Conservation (phyloP, 345 rosid genomes). For the Eucalyptus globulus region DNA sequence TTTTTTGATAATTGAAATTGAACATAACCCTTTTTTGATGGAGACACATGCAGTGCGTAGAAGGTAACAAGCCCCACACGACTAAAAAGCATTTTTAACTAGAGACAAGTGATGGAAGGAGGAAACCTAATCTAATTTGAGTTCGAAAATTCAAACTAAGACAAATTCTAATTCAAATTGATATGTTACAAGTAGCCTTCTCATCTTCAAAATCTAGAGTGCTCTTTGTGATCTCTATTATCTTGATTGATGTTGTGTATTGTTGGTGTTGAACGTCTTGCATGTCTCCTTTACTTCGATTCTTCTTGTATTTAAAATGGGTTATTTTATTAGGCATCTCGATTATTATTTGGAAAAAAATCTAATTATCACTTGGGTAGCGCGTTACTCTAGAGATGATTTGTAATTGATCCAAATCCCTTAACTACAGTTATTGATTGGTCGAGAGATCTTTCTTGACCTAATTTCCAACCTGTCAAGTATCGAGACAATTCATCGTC, state of each 20-base stretch:
- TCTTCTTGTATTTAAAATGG: neutral
- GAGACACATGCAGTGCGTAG: neutral
- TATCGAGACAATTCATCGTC: neutral
- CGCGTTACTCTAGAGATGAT: neutral
- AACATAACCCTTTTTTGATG: neutral
- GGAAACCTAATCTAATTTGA: neutral
- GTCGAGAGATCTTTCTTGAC: neutral
- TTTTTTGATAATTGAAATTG: neutral
- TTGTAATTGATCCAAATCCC: neutral
- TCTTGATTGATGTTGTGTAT: neutral
- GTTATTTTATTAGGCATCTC: neutral
- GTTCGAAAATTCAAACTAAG: neutral
- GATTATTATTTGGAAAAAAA: neutral
- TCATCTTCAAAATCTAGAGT: neutral
- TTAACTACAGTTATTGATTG: neutral
- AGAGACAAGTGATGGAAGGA: neutral
- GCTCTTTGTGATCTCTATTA: neutral
- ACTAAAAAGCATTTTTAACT: neutral
- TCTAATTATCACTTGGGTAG: neutral
- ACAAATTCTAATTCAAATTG: neutral
- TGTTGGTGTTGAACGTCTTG: neutral
- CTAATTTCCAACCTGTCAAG: neutral
- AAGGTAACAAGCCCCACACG: neutral
- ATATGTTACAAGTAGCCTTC: neutral
- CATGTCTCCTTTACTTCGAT: neutral